Percentiles rank a stretch among this genome's conserved stretches.
Conservation (phyloP, 768 basidiomycete species). For the Lactarius psammicola region DNA sequence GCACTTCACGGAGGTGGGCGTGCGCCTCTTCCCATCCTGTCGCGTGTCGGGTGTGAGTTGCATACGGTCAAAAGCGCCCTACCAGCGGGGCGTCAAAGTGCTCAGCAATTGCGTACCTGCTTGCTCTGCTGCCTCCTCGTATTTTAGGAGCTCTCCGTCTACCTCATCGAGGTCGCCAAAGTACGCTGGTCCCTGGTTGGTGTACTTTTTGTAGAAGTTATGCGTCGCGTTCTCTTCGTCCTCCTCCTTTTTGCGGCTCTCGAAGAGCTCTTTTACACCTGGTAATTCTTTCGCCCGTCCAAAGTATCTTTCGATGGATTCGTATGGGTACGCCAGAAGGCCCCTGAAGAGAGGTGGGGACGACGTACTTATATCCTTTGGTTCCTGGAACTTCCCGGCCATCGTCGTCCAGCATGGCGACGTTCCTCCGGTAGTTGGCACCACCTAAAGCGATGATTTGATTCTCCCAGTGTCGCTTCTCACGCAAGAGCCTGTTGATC, state of each 20-base stretch:
- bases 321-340: neutral
- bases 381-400: slow-evolving; percentile 96
- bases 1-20: slow-evolving; percentile 19
- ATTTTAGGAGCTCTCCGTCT: slow-evolving; percentile 63
- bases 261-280: slow-evolving; percentile 92
- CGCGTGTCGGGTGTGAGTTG: neutral
- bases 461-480: slow-evolving; percentile 97
- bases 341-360: neutral
- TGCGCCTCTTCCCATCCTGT: slow-evolving; percentile 18
- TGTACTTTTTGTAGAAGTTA: slow-evolving; percentile 82
- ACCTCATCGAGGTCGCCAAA: slow-evolving; percentile 90
- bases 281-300: slow-evolving; percentile 95
- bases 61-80: neutral
- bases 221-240: slow-evolving; percentile 82
- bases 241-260: slow-evolving; percentile 79
- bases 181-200: slow-evolving; percentile 82
- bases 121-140: slow-evolving; percentile 69
- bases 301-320: slow-evolving; percentile 68
- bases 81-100: neutral
- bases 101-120: slow-evolving; percentile 49
- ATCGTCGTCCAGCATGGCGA: slow-evolving; percentile 91
- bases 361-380: slow-evolving; percentile 87
- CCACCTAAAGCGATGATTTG: slow-evolving; percentile 96
- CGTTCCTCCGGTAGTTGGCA: slow-evolving; percentile 92
- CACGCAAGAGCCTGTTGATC: slow-evolving; percentile 92